Evolutionary conservation across 441 rosid species (phyloP), one percentile per base, ranked within the genome.

Genomic region (Eutrema salsugineum): DNA sequence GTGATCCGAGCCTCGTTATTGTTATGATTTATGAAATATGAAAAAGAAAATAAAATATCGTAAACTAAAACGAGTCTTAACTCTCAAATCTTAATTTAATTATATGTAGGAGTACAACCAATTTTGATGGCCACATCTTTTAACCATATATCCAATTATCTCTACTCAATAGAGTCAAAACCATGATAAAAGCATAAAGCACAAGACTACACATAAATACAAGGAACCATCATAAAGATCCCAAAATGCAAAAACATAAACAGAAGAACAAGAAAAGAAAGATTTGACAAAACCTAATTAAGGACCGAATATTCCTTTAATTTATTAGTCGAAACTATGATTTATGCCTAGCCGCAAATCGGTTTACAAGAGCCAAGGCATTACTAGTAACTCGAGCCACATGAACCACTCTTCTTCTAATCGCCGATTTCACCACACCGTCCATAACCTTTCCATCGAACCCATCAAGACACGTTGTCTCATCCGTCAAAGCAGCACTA

Each of bases 371-470:
- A 36, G 91, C 91, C 61, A 88, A 91, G 0, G 94, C 96, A 73
- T 93, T 93, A 81, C 96, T 88, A 33, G 94, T 93, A 74, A 89
- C 93, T 72, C 83, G 84, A 76, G 93, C 90, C 74, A 91, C 85
- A 62, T 86, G 59, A 10, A 55, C 81, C 11, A 91, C 74, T 71
- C 86, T 69, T 51, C 71, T 81, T 80, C 83, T 83, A 27, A 88
- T 77, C n/a, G 83, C 81, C 17, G 62, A 76, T 75, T 86, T 91
- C 64, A 91, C 81, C 59, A 54, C 78, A 42, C 95, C 92, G 6
- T 83, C 86, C 87, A 82, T 71, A 22, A 3, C 48, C 5, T 58
- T 81, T 17, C 86, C 85, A 27, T 76, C 73, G 50, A 89, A 91
- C 57, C 93, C 94, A 74, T 93, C 94, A 72, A 86, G 83, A 78